A percentile compares a stretch with the other conserved stretches of the same genome.
Conservation (phyloP, 371 early-diverging fungal genomes). For the Fennellomyces sp. region DNA sequence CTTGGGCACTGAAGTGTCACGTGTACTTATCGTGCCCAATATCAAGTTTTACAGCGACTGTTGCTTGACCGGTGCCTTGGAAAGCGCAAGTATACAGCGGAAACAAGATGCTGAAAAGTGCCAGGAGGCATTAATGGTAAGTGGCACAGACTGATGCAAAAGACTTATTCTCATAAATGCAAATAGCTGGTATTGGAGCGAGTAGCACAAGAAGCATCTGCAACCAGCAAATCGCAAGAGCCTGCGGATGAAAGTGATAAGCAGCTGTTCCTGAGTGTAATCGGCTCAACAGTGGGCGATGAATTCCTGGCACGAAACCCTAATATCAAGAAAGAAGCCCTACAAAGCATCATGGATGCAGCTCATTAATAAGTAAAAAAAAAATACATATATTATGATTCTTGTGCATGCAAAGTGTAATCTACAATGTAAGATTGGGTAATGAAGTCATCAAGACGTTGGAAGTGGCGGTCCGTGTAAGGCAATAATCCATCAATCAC, state of each 20-base stretch:
- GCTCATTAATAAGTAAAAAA: slow-evolving; percentile 7
- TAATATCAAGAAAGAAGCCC: not conserved
- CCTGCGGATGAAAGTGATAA: not conserved
- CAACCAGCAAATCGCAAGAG: not conserved
- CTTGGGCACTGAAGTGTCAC: slow-evolving; percentile 81
- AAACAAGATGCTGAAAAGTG: slow-evolving; percentile 41
- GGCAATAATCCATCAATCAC: slow-evolving; percentile 81
- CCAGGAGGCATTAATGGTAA: slow-evolving; percentile 38
- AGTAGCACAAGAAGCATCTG: not conserved
- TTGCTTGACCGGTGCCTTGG: slow-evolving; percentile 26
- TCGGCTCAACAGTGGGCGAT: slow-evolving; percentile 1
- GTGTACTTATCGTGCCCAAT: slow-evolving; percentile 79
- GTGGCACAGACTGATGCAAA: no score
- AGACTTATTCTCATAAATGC: not conserved
- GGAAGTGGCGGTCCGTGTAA: slow-evolving; percentile 92
- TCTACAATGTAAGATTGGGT: slow-evolving; percentile 90
- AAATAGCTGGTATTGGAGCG: not conserved
- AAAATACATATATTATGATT: slow-evolving; percentile 21
- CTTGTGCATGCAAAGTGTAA: slow-evolving; percentile 76
- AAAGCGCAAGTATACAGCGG: slow-evolving; percentile 23
- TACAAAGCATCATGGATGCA: slow-evolving; percentile 5
- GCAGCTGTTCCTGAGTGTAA: not conserved
- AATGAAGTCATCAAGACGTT: slow-evolving; percentile 78
- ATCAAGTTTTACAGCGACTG: slow-evolving; percentile 61
- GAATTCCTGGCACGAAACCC: slow-evolving; percentile 6